Percentiles rank a stretch among this genome's conserved stretches.
phyloP scores from a whole-genome alignment of 495 filamentous ascomycete species.

The Aspergillus sparsus region DNA sequence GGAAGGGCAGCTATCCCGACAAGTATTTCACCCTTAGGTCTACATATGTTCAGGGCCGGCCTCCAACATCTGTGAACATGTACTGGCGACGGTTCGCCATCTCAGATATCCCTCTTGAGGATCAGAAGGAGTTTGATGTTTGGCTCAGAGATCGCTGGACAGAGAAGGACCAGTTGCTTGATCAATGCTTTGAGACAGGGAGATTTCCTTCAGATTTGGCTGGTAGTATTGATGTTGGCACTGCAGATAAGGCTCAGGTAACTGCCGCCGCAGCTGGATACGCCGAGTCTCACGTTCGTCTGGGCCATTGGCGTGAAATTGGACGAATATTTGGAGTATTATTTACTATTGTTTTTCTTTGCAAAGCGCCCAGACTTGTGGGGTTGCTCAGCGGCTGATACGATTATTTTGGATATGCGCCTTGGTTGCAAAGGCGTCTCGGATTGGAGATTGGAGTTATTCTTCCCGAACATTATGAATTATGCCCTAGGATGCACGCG shows the following conservation, averaged over 20 bases:
- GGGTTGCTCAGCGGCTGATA: slow-evolving; percentile 6
- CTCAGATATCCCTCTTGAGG: slow-evolving; percentile 59
- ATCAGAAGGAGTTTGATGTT: slow-evolving; percentile 55
- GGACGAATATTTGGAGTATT: slow-evolving; percentile 58
- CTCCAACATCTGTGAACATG: slow-evolving; percentile 70
- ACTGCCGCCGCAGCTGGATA: slow-evolving; percentile 48
- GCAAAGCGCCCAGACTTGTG: slow-evolving; percentile 30
- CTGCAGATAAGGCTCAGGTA: slow-evolving; percentile 36
- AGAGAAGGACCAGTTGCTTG: slow-evolving; percentile 64
- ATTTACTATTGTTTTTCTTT: slow-evolving; percentile 31
- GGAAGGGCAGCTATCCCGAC: slow-evolving; percentile 62
- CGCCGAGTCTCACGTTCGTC: slow-evolving; percentile 59
- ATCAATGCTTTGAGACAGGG: slow-evolving; percentile 57
- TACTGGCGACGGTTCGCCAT: slow-evolving; percentile 65
- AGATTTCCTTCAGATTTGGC: slow-evolving; percentile 61
- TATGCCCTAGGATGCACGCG: slow-evolving; percentile 14
- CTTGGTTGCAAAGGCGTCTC: slow-evolving; percentile 2
- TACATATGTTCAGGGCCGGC: slow-evolving; percentile 64
- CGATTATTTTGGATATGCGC: neutral
- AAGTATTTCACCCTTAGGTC: slow-evolving; percentile 66
- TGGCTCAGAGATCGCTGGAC: slow-evolving; percentile 63
- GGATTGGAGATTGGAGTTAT: slow-evolving; percentile 3
- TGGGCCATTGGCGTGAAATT: slow-evolving; percentile 55
- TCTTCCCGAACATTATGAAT: slow-evolving; percentile 16
- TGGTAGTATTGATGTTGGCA: slow-evolving; percentile 41